phyloP scores from a whole-genome alignment of 2,329 filamentous ascomycete species.

The Colletotrichum camelliae region DNA sequence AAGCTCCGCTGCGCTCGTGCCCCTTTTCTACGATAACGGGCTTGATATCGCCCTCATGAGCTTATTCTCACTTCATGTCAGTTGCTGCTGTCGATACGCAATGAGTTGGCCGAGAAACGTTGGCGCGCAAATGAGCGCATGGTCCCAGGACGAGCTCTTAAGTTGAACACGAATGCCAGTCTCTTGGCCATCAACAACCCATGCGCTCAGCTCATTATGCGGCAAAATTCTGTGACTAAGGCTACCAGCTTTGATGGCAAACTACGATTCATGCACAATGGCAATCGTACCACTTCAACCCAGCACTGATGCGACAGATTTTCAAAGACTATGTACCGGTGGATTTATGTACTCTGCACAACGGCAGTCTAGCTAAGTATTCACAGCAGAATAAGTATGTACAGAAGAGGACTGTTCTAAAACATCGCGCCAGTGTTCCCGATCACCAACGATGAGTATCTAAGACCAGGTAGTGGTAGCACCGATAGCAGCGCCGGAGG shows the following conservation, averaged over 20 bases:
- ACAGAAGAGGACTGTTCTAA: neutral
- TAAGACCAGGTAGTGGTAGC: constrained; percentile 36
- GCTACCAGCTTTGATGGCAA: neutral
- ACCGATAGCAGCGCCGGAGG: constrained; percentile 38
- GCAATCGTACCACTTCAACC: neutral
- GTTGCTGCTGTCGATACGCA: neutral
- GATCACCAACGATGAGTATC: neutral
- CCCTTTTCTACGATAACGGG: neutral
- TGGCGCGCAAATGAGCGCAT: neutral
- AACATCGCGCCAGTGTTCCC: neutral
- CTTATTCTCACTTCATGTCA: neutral
- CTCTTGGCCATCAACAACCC: neutral
- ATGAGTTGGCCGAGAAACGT: neutral
- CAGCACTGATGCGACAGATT: neutral
- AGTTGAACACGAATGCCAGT: neutral
- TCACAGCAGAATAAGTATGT: neutral
- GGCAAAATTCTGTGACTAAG: neutral
- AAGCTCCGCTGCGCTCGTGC: constrained; percentile 3
- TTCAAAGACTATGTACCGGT: neutral
- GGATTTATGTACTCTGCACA: constrained; percentile 7
- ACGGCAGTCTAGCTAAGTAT: constrained; percentile 3
- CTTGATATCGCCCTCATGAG: neutral
- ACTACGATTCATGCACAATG: neutral
- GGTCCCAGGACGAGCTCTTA: neutral
- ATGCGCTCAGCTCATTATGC: neutral